Evolutionary conservation across 345 rosid genomes (phyloP).

Genomic region (Populus euphratica): DNA sequence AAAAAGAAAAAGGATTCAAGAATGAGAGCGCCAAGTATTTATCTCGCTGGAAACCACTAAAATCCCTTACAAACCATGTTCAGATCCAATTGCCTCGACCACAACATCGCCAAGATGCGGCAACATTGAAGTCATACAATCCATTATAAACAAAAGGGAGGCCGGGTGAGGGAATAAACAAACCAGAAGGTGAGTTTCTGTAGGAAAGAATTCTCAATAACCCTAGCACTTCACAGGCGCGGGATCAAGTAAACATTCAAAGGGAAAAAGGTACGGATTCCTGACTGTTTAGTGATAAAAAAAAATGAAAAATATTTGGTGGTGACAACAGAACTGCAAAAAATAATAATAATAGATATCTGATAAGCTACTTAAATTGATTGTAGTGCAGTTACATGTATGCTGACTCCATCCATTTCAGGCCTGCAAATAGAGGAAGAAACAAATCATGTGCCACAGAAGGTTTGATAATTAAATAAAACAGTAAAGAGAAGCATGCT

Average conservation of each 20-base stretch:
- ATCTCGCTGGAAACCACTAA: background rate
- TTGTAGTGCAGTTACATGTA: background rate
- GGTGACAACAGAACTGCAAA: background rate
- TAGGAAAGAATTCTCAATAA: background rate
- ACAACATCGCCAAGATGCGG: background rate
- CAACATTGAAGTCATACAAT: background rate
- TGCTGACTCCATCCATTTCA: conserved; percentile 1
- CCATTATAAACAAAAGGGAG: background rate
- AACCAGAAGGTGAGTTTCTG: background rate
- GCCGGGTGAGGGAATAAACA: background rate
- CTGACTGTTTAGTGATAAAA: background rate
- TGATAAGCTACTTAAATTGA: background rate
- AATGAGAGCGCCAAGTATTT: background rate
- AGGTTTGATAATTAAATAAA: background rate
- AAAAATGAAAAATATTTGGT: background rate
- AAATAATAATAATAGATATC: background rate
- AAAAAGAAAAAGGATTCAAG: background rate
- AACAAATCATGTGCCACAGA: background rate
- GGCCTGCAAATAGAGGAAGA: conserved; percentile 11
- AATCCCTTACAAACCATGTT: background rate
- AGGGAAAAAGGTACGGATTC: background rate
- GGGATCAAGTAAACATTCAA: background rate
- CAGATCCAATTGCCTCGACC: background rate
- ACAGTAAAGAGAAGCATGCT: background rate
- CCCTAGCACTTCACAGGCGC: background rate